A percentile compares a stretch with the other conserved stretches of the same genome.
phyloP scores from a whole-genome alignment of 2,329 filamentous ascomycete species.

The Fusarium brevicatenulatum region DNA sequence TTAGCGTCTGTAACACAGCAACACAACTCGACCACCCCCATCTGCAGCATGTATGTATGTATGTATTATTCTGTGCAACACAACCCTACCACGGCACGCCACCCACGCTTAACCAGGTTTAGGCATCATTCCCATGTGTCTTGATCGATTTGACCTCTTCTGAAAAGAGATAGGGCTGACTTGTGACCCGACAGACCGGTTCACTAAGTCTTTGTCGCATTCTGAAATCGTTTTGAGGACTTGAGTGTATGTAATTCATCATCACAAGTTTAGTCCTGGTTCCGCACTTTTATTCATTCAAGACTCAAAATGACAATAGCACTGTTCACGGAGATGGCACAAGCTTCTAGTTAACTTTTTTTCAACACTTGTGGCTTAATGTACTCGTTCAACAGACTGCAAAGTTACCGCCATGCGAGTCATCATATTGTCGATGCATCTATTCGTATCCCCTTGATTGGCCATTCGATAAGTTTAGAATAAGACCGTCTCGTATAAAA shows the following conservation, averaged over 20 bases:
- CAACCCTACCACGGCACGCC: slow-evolving; percentile 35
- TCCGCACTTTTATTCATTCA: neutral
- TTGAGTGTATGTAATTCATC: neutral
- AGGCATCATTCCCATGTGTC: slow-evolving; percentile 33
- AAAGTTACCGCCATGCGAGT: slow-evolving; percentile 12
- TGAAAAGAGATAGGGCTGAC: slow-evolving; percentile 19
- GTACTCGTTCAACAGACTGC: slow-evolving; percentile 13
- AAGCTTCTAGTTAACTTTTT: neutral
- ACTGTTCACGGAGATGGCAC: neutral
- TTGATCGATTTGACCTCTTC: slow-evolving; percentile 28
- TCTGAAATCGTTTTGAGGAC: neutral
- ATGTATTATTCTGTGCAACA: slow-evolving; percentile 17
- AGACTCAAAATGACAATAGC: neutral
- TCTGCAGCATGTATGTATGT: slow-evolving; percentile 10
- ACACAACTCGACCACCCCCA: slow-evolving; percentile 29
- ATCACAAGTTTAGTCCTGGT: neutral
- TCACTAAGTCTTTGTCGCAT: slow-evolving; percentile 5
- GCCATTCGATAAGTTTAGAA: slow-evolving; percentile 1
- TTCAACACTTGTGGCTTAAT: slow-evolving; percentile 4
- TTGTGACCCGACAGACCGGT: slow-evolving; percentile 25
- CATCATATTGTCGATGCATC: slow-evolving; percentile 33
- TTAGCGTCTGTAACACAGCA: slow-evolving; percentile 42
- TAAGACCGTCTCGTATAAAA: slow-evolving; percentile 1
- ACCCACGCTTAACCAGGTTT: slow-evolving; percentile 30
- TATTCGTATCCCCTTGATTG: slow-evolving; percentile 18